These are phyloP conservation scores for Talaromyces thailandensis DNA, from an alignment of 495 filamentous ascomycete species.

Conservation along the genomic window DNA sequence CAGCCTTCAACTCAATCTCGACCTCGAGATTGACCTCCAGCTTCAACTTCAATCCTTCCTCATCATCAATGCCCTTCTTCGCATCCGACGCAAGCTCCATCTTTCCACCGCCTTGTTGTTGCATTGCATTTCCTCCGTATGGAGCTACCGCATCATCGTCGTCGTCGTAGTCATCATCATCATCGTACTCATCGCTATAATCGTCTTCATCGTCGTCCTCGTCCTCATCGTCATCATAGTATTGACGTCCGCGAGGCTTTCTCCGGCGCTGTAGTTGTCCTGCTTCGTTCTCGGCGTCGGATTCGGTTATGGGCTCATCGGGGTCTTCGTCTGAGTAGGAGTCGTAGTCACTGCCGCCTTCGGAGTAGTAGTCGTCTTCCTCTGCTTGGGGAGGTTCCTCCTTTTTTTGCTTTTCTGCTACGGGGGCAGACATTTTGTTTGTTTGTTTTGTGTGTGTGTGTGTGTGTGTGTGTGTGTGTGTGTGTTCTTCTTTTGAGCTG, in stretches of 20 bases:
- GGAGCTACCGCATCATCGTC: slow-evolving; percentile 29
- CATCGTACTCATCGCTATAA: slow-evolving; percentile 18
- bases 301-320: slow-evolving; percentile 14
- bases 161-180: slow-evolving; percentile 13
- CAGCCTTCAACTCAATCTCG: slow-evolving; percentile 81
- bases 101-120: slow-evolving; percentile 22
- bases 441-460: background rate
- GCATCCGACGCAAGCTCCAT: slow-evolving; percentile 24
- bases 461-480: too few species aligned
- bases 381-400: slow-evolving; percentile 22
- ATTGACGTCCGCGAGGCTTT: slow-evolving; percentile 19
- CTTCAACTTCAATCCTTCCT: slow-evolving; percentile 56
- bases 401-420: slow-evolving; percentile 24
- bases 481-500: background rate
- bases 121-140: slow-evolving; percentile 38
- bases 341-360: slow-evolving; percentile 32
- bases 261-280: background rate
- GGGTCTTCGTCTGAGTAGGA: slow-evolving; percentile 39
- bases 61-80: slow-evolving; percentile 25
- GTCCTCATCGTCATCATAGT: slow-evolving; percentile 42
- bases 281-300: background rate
- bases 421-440: slow-evolving; percentile 19
- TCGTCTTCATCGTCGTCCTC: slow-evolving; percentile 16
- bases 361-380: slow-evolving; percentile 32
- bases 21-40: slow-evolving; percentile 83